Evolutionary conservation across 441 rosid species (phyloP), one percentile per base, ranked within the genome.

Genomic region (Bruguiera hainesii): DNA sequence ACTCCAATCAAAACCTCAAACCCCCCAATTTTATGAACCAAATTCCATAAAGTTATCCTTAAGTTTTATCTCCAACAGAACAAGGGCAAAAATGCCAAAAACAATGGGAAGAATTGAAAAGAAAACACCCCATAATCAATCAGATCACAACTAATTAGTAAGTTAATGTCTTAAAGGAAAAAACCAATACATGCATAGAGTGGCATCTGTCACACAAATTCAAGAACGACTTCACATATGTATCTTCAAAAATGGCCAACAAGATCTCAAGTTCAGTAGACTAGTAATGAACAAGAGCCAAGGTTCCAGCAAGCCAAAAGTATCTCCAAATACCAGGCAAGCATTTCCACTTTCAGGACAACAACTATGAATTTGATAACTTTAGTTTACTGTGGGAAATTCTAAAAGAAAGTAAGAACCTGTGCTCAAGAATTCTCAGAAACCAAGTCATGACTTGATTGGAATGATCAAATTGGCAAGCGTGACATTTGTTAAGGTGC

Each of bases 181-280:
- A 48, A 39, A 61, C 1, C 39, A 7, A 39, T 30, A 6, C 48
- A 59, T 29, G 23, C 50, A 31, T 5, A 29, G 13, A n/a, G 30
- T 55, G 30, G 55, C 65, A 57, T 55, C 48, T 3, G 19, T 39
- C 31, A 50, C 3, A 18, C 11, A 65, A 55, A 70, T 26, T 46
- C 9, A 7, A 68, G 67, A 55, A 63, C 16, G 33, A 53, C 37
- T 60, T 33, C 66, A 33, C 57, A 59, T 16, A 20, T 58, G 61
- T 57, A 63, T 63, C 23, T 42, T 49, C 53, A 21, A 42, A 58
- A 29, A 39, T 60, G 63, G 50, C 61, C 20, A 30, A 15, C 20
- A 55, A 31, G 15, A 39, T 39, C 52, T 25, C n/a, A 31, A 66
- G 25, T 20, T 52, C 26, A 6, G 59, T 64, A 48, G 42, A 48